A percentile compares a stretch with the other conserved stretches of the same genome.
Conservation (phyloP, 106 monocot species). For the Dendrobium nobile region DNA sequence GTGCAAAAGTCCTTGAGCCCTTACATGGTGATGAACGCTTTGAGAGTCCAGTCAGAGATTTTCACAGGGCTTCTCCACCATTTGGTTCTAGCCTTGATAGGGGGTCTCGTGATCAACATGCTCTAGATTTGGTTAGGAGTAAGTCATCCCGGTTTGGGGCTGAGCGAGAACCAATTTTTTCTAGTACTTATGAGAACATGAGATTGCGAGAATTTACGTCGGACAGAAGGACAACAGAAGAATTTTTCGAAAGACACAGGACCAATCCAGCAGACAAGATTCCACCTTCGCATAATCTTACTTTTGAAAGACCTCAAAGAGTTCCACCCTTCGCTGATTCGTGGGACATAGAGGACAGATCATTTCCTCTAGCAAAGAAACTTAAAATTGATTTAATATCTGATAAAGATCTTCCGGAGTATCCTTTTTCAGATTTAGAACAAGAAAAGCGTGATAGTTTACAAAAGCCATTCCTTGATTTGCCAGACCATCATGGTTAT, state of each 20-base stretch:
- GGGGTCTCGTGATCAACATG: conserved; percentile 29
- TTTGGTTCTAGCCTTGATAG: conserved; percentile 26
- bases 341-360: conserved; percentile 32
- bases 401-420: conserved; percentile 86
- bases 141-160: conserved; percentile 11
- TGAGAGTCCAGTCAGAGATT: conserved; percentile 39
- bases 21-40: conserved; percentile 32
- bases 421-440: conserved; percentile 61
- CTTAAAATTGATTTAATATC: conserved; percentile 31
- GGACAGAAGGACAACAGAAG: conserved; percentile 33
- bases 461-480: conserved; percentile 23
- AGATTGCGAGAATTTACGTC: conserved; percentile 30
- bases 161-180: conserved; percentile 14
- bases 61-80: conserved; percentile 38
- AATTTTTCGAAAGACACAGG: conserved; percentile 30
- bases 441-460: conserved; percentile 22
- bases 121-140: conserved; percentile 18
- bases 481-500: conserved; percentile 29
- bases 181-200: conserved; percentile 24
- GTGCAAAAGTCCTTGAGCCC: conserved; percentile 22
- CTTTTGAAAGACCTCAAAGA: conserved; percentile 43
- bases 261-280: conserved; percentile 43
- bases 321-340: conserved; percentile 35
- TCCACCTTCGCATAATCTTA: conserved; percentile 29
- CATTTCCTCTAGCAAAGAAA: conserved; percentile 57